Evolutionary conservation across 495 filamentous ascomycete genomes (phyloP), one percentile per base, ranked within the genome.

Genomic region (Xylaria scruposa): DNA sequence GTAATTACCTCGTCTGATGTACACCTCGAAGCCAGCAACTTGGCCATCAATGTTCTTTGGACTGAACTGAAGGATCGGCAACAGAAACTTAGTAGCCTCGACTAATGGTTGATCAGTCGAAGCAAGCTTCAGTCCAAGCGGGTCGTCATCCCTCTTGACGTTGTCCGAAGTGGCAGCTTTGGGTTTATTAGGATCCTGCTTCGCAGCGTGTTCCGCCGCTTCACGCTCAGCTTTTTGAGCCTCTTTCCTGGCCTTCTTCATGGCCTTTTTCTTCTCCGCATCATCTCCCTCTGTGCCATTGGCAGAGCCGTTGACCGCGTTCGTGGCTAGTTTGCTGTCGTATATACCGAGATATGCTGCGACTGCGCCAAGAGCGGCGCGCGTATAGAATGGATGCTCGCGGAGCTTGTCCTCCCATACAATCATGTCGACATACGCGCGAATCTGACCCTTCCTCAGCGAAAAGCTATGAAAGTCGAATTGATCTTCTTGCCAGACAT

Each of bases 391-490:
- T 9, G 96, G 95, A 77, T 99, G 96, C 71, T 95, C 92, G 31
- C 95, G 89, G 44, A 98, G 81, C 67, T 88, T 86, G 75, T 99
- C 95, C 76, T 98, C 95, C 96, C 96, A 99, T 71, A 93, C 90
- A 31, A 98, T 85, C 94, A 98, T 97, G 72, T 97, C 94, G 24
- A 98, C 85, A 77, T 99, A 99, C 0, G 97, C 93, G 59, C 96
- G 85, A 70, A 98, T 92, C 85, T 97, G 95, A 7, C 97, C 96
- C 81, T 98, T 98, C 12, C 95, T 87, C 8, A 98, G 85, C 9
- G 95, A 98, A 83, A 98, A 99, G 80, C 90, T 93, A 83, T 99
- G 96, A 86, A 99, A 99, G 78, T 99, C 96, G 76, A 97, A 98
- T 76, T 99, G 96, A 75, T 99, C 96, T 74, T 99, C 96, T 74